A percentile compares a stretch with the other conserved stretches of the same genome.
These are phyloP conservation scores for Neocatenulostroma microsporum DNA, from an alignment of 2,329 filamentous ascomycete genomes.

Conservation along the genomic window DNA sequence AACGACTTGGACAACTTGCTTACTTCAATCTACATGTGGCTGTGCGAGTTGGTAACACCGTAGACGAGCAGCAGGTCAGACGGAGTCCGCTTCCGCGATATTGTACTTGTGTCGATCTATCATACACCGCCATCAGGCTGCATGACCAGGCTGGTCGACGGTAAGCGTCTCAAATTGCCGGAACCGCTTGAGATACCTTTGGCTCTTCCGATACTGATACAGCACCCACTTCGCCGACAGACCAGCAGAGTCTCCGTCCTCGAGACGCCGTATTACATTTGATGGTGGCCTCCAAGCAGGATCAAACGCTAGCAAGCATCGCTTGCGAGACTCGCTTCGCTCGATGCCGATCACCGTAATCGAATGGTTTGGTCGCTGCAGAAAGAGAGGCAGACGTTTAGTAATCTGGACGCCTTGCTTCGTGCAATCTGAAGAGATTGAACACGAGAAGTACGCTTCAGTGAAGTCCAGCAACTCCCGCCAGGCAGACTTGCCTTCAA, in stretches of 20 bases:
- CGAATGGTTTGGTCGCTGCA: conserved; percentile 85
- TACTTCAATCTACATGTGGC: too few species aligned
- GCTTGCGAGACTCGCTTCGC: conserved; percentile 53
- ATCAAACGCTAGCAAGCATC: conserved; percentile 76
- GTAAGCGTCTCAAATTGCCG: conserved; percentile 62
- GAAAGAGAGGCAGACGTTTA: conserved; percentile 69
- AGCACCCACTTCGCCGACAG: conserved; percentile 31
- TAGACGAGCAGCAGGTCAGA: too few species aligned
- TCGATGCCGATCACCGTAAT: conserved; percentile 84
- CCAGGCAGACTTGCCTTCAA: conserved; percentile 42
- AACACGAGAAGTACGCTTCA: conserved; percentile 60
- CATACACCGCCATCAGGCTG: neutral
- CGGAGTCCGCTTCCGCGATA: too few species aligned
- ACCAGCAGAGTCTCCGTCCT: conserved; percentile 38
- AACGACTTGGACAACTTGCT: too few species aligned
- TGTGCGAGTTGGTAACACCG: too few species aligned
- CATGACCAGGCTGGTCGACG: conserved; percentile 2
- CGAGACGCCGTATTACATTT: conserved; percentile 47
- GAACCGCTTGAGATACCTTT: conserved; percentile 60
- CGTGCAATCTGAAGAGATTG: conserved; percentile 29
- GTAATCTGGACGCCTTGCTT: conserved; percentile 54
- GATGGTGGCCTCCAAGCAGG: conserved; percentile 67
- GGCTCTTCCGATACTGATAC: conserved; percentile 63
- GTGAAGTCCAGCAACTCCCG: conserved; percentile 55
- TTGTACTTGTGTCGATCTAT: too few species aligned